Evolutionary conservation across 257 asterid species (phyloP).

Genomic region (Gentiana straminea): DNA sequence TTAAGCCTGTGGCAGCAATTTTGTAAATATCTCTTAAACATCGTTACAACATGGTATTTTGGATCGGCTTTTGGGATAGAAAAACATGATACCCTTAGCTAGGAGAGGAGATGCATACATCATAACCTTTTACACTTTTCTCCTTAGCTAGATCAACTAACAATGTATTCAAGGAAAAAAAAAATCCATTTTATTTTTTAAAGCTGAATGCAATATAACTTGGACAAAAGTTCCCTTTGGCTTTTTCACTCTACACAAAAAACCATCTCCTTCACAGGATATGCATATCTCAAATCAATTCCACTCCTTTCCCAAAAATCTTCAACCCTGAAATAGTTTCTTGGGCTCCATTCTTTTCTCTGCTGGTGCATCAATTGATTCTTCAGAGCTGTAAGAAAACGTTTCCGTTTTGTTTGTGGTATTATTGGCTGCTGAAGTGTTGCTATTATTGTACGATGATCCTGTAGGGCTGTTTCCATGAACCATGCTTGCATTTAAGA

Average conservation of each 20-base stretch:
- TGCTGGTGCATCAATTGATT: constrained; percentile 30
- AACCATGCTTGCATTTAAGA: constrained; percentile 33
- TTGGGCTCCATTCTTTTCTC: constrained; percentile 16
- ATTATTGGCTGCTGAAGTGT: constrained; percentile 17
- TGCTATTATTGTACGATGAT: constrained; percentile 30
- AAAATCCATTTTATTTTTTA: too few species aligned
- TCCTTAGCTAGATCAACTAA: not conserved
- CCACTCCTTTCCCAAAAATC: too few species aligned
- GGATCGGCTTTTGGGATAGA: too few species aligned
- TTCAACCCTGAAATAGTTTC: too few species aligned
- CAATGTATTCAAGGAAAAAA: not conserved
- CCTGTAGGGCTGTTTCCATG: constrained; percentile 29
- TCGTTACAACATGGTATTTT: too few species aligned
- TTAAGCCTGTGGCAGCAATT: too few species aligned
- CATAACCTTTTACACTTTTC: not conserved
- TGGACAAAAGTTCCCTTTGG: not conserved
- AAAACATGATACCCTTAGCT: too few species aligned
- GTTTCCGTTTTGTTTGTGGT: constrained; percentile 21
- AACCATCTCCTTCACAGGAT: not conserved
- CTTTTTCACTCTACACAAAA: not conserved
- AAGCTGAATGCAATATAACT: too few species aligned
- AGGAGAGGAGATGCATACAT: too few species aligned
- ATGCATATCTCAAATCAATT: too few species aligned
- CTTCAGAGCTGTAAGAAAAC: constrained; percentile 37
- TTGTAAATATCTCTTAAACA: too few species aligned